Base-by-base conservation (phyloP, 1,284 basidiomycete species). In the Meripilus lineatus region DNA sequence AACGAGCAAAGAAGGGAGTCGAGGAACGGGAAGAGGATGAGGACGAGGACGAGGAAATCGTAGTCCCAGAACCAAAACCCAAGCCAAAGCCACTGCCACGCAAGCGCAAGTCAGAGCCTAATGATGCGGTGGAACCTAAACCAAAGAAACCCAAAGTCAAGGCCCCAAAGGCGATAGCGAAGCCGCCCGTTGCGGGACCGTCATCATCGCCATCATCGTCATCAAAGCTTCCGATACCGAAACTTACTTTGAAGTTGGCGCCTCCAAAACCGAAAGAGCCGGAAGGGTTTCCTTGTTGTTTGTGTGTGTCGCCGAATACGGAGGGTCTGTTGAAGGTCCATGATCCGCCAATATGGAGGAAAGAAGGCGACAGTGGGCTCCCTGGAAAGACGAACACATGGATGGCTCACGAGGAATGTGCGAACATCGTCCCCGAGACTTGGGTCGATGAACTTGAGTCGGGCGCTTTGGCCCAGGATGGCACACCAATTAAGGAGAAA, bases 361-460 rank as follows among this genome's bases (percentile, higher is more conserved):
- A 68, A 47, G 58, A 69, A 14, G 71, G 72, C 26, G 70, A 47
- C 14, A 42, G 49, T 20, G 40, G 53, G 37, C 48, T 49, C 30
- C n/a, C n/a, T n/a, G n/a, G n/a, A n/a, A n/a, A n/a, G n/a, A n/a
- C n/a, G n/a, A 62, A 70, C 39, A 55, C 62, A 7, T 84, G 84
- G 78, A 72, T 75, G 70, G 88, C 86, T 0, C 89, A 93, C 58
- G 80, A 81, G 53, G 64, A 71, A 1, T 94, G 91, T 56, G 92
- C 89, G 2, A 75, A 70, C 25, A 75, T 89, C 14, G 72, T 93
- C 3, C 91, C 90, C 0, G 91, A 94, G 62, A 89, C 89, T 1
- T 93, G 87, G 80, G 77, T 92, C 7, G 89, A 91, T 53, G 78
- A 81, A 34, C 56, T 79, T 2, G 75, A 79, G 17, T 62, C 69